A percentile compares a stretch with the other conserved stretches of the same genome.
phyloP scores from a whole-genome alignment of 495 filamentous ascomycete genomes.

The Aspergillus biplanus region DNA sequence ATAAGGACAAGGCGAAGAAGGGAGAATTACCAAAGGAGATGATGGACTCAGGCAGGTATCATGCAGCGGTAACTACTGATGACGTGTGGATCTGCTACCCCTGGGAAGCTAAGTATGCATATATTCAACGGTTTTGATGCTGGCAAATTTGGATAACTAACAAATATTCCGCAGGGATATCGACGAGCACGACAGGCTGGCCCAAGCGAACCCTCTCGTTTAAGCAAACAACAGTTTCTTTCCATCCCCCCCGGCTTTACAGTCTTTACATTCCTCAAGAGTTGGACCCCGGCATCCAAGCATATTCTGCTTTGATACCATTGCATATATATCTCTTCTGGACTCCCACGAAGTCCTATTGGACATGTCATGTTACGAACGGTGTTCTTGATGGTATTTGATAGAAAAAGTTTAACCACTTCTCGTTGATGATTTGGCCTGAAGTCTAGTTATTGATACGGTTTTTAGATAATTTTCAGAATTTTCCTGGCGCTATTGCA shows the following conservation, averaged over 20 bases:
- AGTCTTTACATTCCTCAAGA: background rate
- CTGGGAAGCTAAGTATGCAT: slow-evolving; percentile 86
- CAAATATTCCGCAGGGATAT: slow-evolving; percentile 65
- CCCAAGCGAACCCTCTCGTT: slow-evolving; percentile 53
- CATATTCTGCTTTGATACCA: background rate
- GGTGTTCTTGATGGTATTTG: slow-evolving; percentile 37
- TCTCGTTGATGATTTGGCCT: background rate
- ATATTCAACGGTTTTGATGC: background rate
- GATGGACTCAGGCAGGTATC: slow-evolving; percentile 73
- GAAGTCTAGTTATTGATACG: too few relatives aligned
- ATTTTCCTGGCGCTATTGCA: background rate
- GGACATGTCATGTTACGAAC: slow-evolving; percentile 27
- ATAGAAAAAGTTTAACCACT: slow-evolving; percentile 25
- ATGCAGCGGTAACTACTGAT: slow-evolving; percentile 81
- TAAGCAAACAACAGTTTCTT: slow-evolving; percentile 21
- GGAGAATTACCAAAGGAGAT: slow-evolving; percentile 81
- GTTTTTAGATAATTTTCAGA: too few relatives aligned
- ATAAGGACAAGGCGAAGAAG: slow-evolving; percentile 97
- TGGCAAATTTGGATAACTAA: slow-evolving; percentile 12
- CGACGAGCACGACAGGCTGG: slow-evolving; percentile 83
- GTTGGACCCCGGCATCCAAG: background rate
- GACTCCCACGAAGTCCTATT: slow-evolving; percentile 11
- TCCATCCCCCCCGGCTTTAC: background rate
- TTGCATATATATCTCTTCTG: slow-evolving; percentile 11
- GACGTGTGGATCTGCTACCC: slow-evolving; percentile 99